A percentile compares a stretch with the other conserved stretches of the same genome.
Evolutionary conservation across 2,329 filamentous ascomycete genomes (phyloP).

Genomic region (Aureobasidium sp.): DNA sequence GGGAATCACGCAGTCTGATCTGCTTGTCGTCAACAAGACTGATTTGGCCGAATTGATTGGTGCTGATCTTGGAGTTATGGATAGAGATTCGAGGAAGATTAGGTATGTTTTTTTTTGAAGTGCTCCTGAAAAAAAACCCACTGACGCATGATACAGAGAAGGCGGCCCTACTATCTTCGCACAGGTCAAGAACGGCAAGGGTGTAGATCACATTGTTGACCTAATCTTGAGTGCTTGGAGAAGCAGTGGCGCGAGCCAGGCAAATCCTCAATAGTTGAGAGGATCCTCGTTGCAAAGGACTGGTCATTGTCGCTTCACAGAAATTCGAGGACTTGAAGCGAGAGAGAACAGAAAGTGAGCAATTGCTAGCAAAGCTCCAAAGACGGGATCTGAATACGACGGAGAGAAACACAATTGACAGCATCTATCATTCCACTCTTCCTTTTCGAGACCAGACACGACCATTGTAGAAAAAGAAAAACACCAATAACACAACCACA

Average conservation of each 20-base stretch:
- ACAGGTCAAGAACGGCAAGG: slow-evolving; percentile 88
- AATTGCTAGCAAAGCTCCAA: background rate
- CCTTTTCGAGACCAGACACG: too few species aligned
- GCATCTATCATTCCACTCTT: background rate
- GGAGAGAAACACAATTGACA: background rate
- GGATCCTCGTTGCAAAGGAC: background rate
- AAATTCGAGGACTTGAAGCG: background rate
- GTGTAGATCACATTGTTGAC: slow-evolving; percentile 76
- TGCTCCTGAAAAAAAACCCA: background rate
- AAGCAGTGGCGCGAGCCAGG: slow-evolving; percentile 61
- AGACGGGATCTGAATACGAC: background rate
- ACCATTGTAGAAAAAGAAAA: background rate
- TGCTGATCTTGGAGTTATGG: slow-evolving; percentile 88
- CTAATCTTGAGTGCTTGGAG: slow-evolving; percentile 89
- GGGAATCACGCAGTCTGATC: slow-evolving; percentile 90
- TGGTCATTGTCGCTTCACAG: background rate
- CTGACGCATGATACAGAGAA: slow-evolving; percentile 46
- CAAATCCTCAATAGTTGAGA: slow-evolving; percentile 16
- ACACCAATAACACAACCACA: background rate
- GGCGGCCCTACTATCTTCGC: slow-evolving; percentile 93
- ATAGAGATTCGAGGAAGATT: slow-evolving; percentile 88
- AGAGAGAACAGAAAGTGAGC: background rate
- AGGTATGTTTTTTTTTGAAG: slow-evolving; percentile 20
- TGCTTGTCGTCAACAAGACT: slow-evolving; percentile 95
- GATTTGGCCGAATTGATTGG: slow-evolving; percentile 86